phyloP scores from a whole-genome alignment of 1,284 basidiomycete genomes.

The Melampsora americana region DNA sequence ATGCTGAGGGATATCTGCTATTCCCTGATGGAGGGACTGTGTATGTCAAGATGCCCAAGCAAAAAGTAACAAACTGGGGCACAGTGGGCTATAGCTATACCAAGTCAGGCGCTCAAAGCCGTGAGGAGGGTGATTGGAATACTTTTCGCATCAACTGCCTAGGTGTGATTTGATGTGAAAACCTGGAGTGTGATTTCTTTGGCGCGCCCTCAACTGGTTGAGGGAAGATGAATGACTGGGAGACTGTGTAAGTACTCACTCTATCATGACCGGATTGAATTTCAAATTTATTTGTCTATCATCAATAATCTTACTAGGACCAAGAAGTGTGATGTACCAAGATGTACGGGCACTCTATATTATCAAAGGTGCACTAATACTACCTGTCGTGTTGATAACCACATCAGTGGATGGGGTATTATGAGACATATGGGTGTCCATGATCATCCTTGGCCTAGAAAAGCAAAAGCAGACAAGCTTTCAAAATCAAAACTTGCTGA shows the following conservation, averaged over 20 bases:
- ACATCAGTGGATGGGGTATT: constrained; percentile 1
- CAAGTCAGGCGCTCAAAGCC: not conserved
- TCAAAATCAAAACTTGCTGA: not conserved
- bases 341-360: not conserved
- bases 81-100: constrained; percentile 2
- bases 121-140: not conserved
- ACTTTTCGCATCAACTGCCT: not conserved
- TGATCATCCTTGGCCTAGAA: constrained; percentile 14
- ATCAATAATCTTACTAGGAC: not conserved
- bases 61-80: not conserved
- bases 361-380: not conserved
- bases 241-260: not conserved
- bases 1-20: not conserved
- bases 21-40: constrained; percentile 2
- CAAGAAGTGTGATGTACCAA: not conserved
- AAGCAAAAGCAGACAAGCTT: not conserved
- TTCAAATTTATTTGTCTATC: not conserved
- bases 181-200: not conserved
- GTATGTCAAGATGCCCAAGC: not conserved
- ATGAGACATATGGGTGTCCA: not conserved
- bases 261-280: not conserved
- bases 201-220: not conserved
- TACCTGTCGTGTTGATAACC: not conserved
- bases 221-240: not conserved
- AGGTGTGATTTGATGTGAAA: not conserved